Evolutionary conservation across 352 stramenopile genomes (phyloP), one percentile per base, ranked within the genome.

Genomic region (Globisporangium sylvaticum): DNA sequence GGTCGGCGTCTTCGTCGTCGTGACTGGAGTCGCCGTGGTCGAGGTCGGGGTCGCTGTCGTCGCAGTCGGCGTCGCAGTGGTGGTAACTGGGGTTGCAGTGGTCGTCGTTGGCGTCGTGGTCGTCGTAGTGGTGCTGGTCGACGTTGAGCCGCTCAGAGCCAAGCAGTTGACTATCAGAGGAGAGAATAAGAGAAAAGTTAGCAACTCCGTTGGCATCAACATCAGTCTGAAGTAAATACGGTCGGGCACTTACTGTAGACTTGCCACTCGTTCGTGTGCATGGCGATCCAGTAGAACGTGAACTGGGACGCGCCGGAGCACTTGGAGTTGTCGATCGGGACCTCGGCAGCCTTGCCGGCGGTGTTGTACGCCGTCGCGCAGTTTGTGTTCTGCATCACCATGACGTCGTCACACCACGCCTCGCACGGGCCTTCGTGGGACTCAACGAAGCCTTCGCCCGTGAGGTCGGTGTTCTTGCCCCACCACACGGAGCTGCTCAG

Each of bases 211-310:
- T 50, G 62, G n/a, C n/a, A 42, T 59, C 63, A 20, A 46, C 0
- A n/a, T 46, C 62, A 67, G 10, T 70, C n/a, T n/a, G n/a, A n/a
- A n/a, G n/a, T n/a, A n/a, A n/a, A n/a, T n/a, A n/a, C n/a, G n/a
- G n/a, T n/a, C n/a, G n/a, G 10, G 52, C 68, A 83, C 54, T 77
- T 81, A 53, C 62, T 67, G 59, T 83, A 83, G 55, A 83, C 73
- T 57, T 83, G 76, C 63, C 75, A 83, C 14, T 65, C 69, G 7
- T 64, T 62, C 31, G 72, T 72, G 61, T 83, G 76, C 34, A 79
- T 65, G 20, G 73, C 69, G 34, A 83, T 56, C 76, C 76, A 83
- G 66, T 83, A 83, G 48, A 81, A 73, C 29, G 69, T 77, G 48
- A 80, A 46, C 14, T 71, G 65, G 20, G 58, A 75, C 10, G 73